Evolutionary conservation across 1,284 basidiomycete genomes (phyloP).

Genomic region (Kalmanozyma brasiliensis): DNA sequence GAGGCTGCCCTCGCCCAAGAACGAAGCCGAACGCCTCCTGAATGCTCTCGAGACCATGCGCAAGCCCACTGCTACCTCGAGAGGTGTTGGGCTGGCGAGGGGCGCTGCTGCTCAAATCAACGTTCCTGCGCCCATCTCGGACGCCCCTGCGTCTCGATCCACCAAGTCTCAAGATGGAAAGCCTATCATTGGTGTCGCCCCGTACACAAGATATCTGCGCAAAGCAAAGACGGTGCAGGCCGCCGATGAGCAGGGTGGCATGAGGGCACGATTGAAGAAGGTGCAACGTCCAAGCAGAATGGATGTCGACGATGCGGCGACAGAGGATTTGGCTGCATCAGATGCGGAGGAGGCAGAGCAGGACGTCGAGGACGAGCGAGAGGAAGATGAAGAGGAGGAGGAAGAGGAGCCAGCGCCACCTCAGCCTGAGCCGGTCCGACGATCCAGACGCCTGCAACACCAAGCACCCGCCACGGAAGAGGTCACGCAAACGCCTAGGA

Average conservation of each 20-base stretch:
- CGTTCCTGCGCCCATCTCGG: constrained; percentile 47
- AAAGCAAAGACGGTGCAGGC: constrained; percentile 39
- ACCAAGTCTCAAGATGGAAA: constrained; percentile 13
- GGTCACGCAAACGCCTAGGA: constrained; percentile 23
- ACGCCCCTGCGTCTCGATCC: constrained; percentile 16
- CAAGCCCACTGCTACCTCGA: constrained; percentile 61
- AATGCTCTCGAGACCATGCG: constrained; percentile 68
- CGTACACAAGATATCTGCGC: constrained; percentile 53
- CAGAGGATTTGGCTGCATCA: constrained; percentile 20
- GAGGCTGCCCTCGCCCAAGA: constrained; percentile 64
- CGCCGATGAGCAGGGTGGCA: constrained; percentile 29
- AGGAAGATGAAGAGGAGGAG: constrained; percentile 25
- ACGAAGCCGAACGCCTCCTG: constrained; percentile 69
- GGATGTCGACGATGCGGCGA: constrained; percentile 21
- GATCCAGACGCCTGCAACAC: constrained; percentile 35
- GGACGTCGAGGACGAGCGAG: constrained; percentile 3
- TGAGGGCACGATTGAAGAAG: constrained; percentile 44
- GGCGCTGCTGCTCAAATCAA: constrained; percentile 32
- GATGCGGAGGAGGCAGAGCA: constrained; percentile 10
- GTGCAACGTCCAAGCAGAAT: constrained; percentile 3
- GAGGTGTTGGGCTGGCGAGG: constrained; percentile 25
- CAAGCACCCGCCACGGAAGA: constrained; percentile 19
- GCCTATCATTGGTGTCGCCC: constrained; percentile 42
- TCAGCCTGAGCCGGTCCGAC: constrained; percentile 29
- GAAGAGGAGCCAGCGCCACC: constrained; percentile 20